Conservation (phyloP, 2,329 filamentous ascomycete species). For the Pseudogymnoascus sp. region DNA sequence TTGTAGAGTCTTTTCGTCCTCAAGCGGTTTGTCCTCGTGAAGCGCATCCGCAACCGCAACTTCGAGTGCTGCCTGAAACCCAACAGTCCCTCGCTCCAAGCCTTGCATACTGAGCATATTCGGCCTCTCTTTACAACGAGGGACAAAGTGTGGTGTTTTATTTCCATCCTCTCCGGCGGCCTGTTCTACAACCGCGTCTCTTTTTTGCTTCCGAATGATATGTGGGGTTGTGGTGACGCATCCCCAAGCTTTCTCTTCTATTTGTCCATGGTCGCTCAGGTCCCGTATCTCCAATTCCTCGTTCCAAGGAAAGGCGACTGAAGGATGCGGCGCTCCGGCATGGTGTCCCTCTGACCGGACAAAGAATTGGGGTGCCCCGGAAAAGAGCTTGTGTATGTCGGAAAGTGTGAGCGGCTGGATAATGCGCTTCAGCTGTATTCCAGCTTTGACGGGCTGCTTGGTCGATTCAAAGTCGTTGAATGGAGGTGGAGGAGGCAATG, state of each 20-base stretch:
- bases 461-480: constrained; percentile 32
- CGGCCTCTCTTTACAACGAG: constrained; percentile 34
- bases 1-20: constrained; percentile 16
- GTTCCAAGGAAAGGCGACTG: constrained; percentile 60
- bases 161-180: constrained; percentile 16
- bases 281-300: constrained; percentile 52
- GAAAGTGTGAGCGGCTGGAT: constrained; percentile 50
- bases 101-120: constrained; percentile 67
- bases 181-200: constrained; percentile 31
- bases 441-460: constrained; percentile 20
- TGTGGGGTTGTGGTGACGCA: constrained; percentile 55
- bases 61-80: constrained; percentile 60
- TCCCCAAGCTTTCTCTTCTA: constrained; percentile 55
- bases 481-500: constrained; percentile 44
- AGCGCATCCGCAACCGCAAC: constrained; percentile 55
- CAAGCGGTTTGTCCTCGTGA: constrained; percentile 47
- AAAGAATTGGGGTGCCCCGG: constrained; percentile 66
- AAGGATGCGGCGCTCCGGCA: constrained; percentile 51
- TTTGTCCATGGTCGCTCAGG: constrained; percentile 54
- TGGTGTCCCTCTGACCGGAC: constrained; percentile 51
- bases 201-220: constrained; percentile 42
- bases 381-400: constrained; percentile 62
- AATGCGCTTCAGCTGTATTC: constrained; percentile 45
- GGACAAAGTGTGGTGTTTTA: constrained; percentile 21
- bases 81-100: constrained; percentile 61